A percentile compares a stretch with the other conserved stretches of the same genome.
These are phyloP conservation scores for Naegleria lovaniensis DNA, from an alignment of 208 protist genomes.

Conservation along the genomic window DNA sequence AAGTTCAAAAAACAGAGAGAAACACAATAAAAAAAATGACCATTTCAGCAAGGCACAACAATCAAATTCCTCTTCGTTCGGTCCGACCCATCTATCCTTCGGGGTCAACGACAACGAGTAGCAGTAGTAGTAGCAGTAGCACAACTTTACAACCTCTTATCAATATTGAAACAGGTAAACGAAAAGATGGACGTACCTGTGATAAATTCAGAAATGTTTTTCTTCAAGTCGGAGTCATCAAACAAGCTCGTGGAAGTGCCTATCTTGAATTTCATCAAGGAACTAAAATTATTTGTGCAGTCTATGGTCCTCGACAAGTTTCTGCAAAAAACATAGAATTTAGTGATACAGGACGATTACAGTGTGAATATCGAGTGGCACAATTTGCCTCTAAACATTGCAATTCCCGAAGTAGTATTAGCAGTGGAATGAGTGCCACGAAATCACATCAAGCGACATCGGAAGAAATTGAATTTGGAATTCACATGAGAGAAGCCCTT, in stretches of 20 bases:
- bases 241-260: slow-evolving; percentile 34
- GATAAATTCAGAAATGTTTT: slow-evolving; percentile 27
- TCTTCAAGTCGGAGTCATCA: slow-evolving; percentile 21
- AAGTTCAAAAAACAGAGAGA: too few relatives aligned
- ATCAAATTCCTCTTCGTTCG: neutral
- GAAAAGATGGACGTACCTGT: slow-evolving; percentile 3
- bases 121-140: neutral
- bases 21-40: too few relatives aligned
- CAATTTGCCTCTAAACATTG: slow-evolving; percentile 27
- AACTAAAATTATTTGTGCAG: slow-evolving; percentile 46
- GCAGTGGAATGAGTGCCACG: neutral
- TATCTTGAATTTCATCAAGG: slow-evolving; percentile 40
- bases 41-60: neutral
- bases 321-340: slow-evolving; percentile 11
- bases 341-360: slow-evolving; percentile 33
- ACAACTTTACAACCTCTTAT: neutral
- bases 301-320: slow-evolving; percentile 42
- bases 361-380: slow-evolving; percentile 34
- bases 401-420: neutral
- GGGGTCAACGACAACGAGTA: too few relatives aligned
- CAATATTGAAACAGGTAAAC: neutral
- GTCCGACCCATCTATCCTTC: neutral
- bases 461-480: slow-evolving; percentile 23
- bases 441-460: neutral
- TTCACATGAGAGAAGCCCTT: slow-evolving; percentile 33